Evolutionary conservation across 805 yeast genomes (phyloP).

Genomic region (Ogataea neopini): DNA sequence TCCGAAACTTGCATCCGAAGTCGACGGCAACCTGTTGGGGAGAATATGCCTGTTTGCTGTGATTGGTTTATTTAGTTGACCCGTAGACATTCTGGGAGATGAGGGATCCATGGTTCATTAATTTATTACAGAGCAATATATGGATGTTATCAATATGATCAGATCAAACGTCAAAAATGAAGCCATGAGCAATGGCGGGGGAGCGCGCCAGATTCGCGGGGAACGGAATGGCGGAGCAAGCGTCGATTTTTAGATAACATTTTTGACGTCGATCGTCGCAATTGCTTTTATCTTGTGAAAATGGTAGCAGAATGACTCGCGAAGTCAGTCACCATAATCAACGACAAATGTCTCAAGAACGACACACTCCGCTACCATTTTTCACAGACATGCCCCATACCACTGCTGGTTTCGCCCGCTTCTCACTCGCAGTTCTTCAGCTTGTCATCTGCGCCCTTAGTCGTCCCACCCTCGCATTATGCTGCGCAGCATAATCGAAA

Average conservation of each 20-base stretch:
- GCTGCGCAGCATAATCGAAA: slow-evolving; percentile 24
- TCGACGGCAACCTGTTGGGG: slow-evolving; percentile 27
- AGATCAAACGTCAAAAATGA: slow-evolving; percentile 6
- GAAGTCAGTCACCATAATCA: too few species aligned
- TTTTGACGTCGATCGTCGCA: slow-evolving; percentile 1
- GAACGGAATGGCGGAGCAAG: slow-evolving; percentile 5
- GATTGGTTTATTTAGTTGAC: slow-evolving; percentile 21
- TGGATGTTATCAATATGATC: background rate
- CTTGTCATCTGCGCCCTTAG: slow-evolving; percentile 11
- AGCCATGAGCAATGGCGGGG: background rate
- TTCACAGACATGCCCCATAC: too few species aligned
- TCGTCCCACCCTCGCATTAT: slow-evolving; percentile 20
- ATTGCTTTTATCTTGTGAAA: background rate
- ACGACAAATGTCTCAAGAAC: too few species aligned
- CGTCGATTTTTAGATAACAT: too few species aligned
- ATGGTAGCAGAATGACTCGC: too few species aligned
- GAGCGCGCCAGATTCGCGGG: slow-evolving; percentile 5
- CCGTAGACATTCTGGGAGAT: slow-evolving; percentile 18
- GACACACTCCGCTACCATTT: too few species aligned
- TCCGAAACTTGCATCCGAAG: slow-evolving; percentile 19
- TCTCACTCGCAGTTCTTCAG: background rate
- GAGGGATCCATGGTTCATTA: slow-evolving; percentile 5
- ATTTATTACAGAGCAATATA: background rate
- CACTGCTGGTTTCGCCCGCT: too few species aligned
- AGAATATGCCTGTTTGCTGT: slow-evolving; percentile 24